These are phyloP conservation scores for Phytopythium ostracodes DNA, from an alignment of 352 stramenopile species.

Conservation along the genomic window DNA sequence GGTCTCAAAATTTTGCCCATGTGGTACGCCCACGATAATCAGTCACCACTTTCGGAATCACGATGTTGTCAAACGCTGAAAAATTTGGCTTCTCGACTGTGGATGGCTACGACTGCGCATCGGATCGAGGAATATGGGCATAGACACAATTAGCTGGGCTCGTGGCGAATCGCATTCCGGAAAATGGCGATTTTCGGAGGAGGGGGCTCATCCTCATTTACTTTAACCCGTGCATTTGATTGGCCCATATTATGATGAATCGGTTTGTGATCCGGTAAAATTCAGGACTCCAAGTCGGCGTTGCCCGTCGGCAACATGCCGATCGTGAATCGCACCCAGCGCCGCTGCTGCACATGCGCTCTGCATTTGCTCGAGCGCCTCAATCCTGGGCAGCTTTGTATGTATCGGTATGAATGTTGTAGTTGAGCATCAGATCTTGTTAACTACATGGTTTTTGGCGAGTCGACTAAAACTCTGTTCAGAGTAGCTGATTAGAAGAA, in stretches of 20 bases:
- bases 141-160: background rate
- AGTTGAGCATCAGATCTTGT: constrained; percentile 68
- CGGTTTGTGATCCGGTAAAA: background rate
- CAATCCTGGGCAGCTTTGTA: background rate
- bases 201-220: too few relatives aligned
- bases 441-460: constrained; percentile 73
- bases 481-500: constrained; percentile 88
- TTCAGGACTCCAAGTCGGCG: background rate
- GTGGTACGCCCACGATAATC: constrained; percentile 1
- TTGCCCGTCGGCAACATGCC: too few relatives aligned
- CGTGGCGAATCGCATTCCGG: background rate
- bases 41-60: background rate
- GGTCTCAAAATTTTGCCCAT: background rate
- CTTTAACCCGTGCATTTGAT: too few relatives aligned
- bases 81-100: too few relatives aligned
- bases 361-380: too few relatives aligned
- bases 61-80: background rate
- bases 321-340: too few relatives aligned
- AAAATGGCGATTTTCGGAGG: background rate
- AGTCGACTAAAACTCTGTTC: constrained; percentile 89
- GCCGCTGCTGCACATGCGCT: too few relatives aligned
- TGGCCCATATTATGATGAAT: background rate
- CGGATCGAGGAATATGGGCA: background rate
- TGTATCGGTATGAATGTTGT: background rate
- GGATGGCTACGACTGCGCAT: too few relatives aligned